These are phyloP conservation scores for Mortierella sp. DNA, from an alignment of 371 early-diverging fungal genomes.

Conservation along the genomic window DNA sequence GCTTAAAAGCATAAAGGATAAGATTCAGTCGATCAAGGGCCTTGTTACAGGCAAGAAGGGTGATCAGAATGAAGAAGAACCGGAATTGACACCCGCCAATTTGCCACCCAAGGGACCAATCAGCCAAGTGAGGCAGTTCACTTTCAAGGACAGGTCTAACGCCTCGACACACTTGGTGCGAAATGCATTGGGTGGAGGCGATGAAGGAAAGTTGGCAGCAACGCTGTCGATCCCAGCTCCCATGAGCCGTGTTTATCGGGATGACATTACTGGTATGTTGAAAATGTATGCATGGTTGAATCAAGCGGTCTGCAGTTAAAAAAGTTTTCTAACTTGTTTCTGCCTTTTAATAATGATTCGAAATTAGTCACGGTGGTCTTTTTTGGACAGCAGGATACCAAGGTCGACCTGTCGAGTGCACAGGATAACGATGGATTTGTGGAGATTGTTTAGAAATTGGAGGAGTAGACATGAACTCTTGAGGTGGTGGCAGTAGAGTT, in stretches of 20 bases:
- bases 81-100: constrained; percentile 43
- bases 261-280: constrained; percentile 85
- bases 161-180: constrained; percentile 91
- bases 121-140: constrained; percentile 48
- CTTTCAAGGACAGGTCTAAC: constrained; percentile 71
- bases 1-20: constrained; percentile 11
- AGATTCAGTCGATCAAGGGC: constrained; percentile 16
- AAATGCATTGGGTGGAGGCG: constrained; percentile 77
- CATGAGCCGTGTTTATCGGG: constrained; percentile 81
- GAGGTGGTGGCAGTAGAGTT: background rate
- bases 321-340: too few species aligned
- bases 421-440: constrained; percentile 36
- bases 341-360: background rate
- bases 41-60: constrained; percentile 31
- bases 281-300: too few species aligned
- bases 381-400: constrained; percentile 61
- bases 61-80: constrained; percentile 32
- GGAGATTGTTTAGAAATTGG: constrained; percentile 22
- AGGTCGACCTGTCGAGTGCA: constrained; percentile 12
- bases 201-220: constrained; percentile 53
- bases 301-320: too few species aligned
- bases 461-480: background rate
- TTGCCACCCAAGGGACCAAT: constrained; percentile 46
- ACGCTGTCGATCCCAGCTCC: constrained; percentile 59
- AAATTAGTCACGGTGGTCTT: constrained; percentile 83